Evolutionary conservation across 176 grass and related monocot species (phyloP).

Genomic region (Phoenix dactylifera): DNA sequence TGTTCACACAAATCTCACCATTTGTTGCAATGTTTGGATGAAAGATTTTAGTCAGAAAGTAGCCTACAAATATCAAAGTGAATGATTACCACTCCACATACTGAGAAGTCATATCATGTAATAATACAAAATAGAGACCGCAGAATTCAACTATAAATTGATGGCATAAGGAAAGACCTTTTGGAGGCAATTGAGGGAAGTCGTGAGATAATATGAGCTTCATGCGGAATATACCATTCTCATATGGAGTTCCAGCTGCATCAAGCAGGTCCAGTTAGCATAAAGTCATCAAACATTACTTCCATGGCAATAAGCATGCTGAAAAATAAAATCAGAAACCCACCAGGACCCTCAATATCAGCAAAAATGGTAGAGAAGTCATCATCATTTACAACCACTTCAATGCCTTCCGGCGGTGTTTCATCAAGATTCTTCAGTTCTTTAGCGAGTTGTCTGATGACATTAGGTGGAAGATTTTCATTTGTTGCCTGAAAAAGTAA

Average conservation of each 20-base stretch:
- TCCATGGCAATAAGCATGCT: not conserved
- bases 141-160: too few species aligned
- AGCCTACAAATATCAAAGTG: constrained; percentile 39
- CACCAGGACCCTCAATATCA: constrained; percentile 89
- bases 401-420: constrained; percentile 89
- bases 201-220: constrained; percentile 69
- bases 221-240: constrained; percentile 93
- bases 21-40: constrained; percentile 88
- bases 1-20: constrained; percentile 96
- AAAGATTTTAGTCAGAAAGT: constrained; percentile 93
- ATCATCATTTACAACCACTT: constrained; percentile 87
- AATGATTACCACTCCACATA: not conserved
- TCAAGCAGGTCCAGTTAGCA: not conserved
- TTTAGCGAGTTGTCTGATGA: constrained; percentile 85
- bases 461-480: constrained; percentile 86
- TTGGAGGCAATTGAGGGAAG: constrained; percentile 83
- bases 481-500: constrained; percentile 57
- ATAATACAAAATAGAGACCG: too few species aligned
- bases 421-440: constrained; percentile 93
- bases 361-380: constrained; percentile 93
- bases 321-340: not conserved
- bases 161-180: constrained; percentile 34
- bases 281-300: constrained; percentile 1
- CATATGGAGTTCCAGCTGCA: constrained; percentile 89
- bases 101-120: too few species aligned